A percentile compares a stretch with the other conserved stretches of the same genome.
phyloP scores from a whole-genome alignment of 192 early-diverging fungal species.

The Mycoemilia scoparia region DNA sequence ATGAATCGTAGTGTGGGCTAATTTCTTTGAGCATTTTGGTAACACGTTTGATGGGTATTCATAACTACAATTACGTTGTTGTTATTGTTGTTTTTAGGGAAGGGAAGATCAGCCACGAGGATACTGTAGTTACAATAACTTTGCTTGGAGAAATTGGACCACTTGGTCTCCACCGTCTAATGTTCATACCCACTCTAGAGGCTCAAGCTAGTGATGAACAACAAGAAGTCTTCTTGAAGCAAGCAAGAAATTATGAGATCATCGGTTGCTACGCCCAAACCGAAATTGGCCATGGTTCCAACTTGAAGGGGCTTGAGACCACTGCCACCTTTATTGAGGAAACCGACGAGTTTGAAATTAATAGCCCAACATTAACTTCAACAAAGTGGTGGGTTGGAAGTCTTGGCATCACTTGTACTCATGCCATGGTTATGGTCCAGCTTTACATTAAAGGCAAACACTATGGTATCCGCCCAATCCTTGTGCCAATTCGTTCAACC shows the following conservation, averaged over 20 bases:
- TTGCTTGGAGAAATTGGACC: constrained; percentile 23
- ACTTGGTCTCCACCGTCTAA: constrained; percentile 53
- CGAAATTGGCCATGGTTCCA: constrained; percentile 47
- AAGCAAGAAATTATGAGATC: constrained; percentile 51
- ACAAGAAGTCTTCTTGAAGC: constrained; percentile 52
- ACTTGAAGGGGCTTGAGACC: constrained; percentile 82
- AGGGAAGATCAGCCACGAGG: constrained; percentile 10
- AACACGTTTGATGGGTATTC: too few species aligned
- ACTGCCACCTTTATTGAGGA: constrained; percentile 65
- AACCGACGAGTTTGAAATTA: constrained; percentile 74
- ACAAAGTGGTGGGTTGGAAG: constrained; percentile 83
- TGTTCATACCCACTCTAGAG: constrained; percentile 69
- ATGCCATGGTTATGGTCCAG: constrained; percentile 74
- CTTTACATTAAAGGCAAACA: constrained; percentile 56
- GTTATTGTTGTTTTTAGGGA: too few species aligned
- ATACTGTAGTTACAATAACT: constrained; percentile 36
- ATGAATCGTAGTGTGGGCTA: not conserved
- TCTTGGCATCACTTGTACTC: constrained; percentile 56
- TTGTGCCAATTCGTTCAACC: constrained; percentile 60
- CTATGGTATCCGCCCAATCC: constrained; percentile 59
- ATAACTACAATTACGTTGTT: not conserved
- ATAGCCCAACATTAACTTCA: constrained; percentile 56
- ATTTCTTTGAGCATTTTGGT: not conserved
- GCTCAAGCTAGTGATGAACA: constrained; percentile 63
- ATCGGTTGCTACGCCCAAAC: constrained; percentile 80